phyloP scores from a whole-genome alignment of 306 rosid genomes.

The Prunus mongolica region DNA sequence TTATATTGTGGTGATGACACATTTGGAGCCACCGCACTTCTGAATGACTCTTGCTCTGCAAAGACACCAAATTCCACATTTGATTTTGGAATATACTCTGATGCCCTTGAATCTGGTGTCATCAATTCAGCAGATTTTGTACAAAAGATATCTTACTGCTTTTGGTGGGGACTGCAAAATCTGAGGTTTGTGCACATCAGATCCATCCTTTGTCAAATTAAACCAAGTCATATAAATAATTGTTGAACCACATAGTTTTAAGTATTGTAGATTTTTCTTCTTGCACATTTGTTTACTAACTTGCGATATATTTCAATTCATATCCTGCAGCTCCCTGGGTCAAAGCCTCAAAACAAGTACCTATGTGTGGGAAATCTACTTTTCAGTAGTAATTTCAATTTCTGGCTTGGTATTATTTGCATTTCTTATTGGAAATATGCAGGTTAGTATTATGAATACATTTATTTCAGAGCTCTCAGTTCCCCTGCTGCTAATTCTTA shows the following conservation, averaged over 20 bases:
- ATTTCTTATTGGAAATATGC: conserved; percentile 32
- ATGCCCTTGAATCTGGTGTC: conserved; percentile 1
- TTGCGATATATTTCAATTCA: too few relatives aligned
- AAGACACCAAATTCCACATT: neutral
- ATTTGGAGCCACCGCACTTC: neutral
- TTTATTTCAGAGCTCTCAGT: neutral
- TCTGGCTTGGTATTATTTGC: conserved; percentile 22
- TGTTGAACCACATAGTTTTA: too few relatives aligned
- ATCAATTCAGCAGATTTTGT: conserved; percentile 2
- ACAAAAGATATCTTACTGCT: conserved; percentile 15
- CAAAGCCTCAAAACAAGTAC: conserved; percentile 27
- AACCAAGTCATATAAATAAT: too few relatives aligned
- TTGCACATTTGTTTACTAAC: too few relatives aligned
- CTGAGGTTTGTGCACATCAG: neutral
- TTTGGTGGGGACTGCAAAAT: conserved; percentile 35
- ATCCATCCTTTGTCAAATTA: too few relatives aligned
- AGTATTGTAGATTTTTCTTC: too few relatives aligned
- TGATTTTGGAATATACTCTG: conserved; percentile 22
- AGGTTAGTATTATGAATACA: neutral
- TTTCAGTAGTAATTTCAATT: conserved; percentile 17
- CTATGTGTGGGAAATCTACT: conserved; percentile 14
- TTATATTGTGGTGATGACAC: neutral
- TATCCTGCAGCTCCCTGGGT: conserved; percentile 24
- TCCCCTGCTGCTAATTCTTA: too few relatives aligned
- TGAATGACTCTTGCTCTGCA: conserved; percentile 1